These are phyloP conservation scores for Polygonum aviculare DNA, from an alignment of 148 eudicot genomes.

Conservation along the genomic window DNA sequence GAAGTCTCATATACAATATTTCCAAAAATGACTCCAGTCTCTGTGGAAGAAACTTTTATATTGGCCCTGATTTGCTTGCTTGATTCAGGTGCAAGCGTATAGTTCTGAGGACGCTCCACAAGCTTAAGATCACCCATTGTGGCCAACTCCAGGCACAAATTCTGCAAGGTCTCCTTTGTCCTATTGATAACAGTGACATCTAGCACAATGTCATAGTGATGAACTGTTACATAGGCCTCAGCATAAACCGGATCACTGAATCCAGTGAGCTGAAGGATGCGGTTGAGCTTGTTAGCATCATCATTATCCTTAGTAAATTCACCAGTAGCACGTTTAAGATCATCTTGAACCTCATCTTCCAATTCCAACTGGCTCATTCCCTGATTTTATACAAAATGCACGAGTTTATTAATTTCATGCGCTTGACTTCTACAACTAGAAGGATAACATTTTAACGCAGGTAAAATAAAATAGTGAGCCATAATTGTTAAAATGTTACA, in stretches of 20 bases:
- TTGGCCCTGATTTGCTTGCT: conserved; percentile 95
- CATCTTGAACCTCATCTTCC: conserved; percentile 97
- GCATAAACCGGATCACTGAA: conserved; percentile 97
- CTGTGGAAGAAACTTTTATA: conserved; percentile 94
- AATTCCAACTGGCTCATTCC: conserved; percentile 97
- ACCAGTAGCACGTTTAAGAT: conserved; percentile 93
- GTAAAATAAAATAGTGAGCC: not conserved
- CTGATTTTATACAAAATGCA: conserved; percentile 22
- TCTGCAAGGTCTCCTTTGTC: conserved; percentile 90
- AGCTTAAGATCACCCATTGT: conserved; percentile 98
- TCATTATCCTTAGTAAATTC: conserved; percentile 74
- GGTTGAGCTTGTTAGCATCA: conserved; percentile 81
- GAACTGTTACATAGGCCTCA: conserved; percentile 98
- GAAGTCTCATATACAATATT: conserved; percentile 93
- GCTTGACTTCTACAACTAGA: not conserved
- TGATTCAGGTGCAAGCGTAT: conserved; percentile 87
- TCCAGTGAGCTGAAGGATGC: conserved; percentile 93
- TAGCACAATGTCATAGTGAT: conserved; percentile 95
- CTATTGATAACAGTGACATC: conserved; percentile 93
- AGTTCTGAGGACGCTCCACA: conserved; percentile 95
- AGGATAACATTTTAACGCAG: not conserved
- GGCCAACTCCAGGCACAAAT: conserved; percentile 90
- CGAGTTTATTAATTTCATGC: not conserved
- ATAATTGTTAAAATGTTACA: not conserved
- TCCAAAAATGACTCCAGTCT: conserved; percentile 91